Base-by-base conservation (phyloP, 106 monocot genomes). In the Dendrobium officinale region DNA sequence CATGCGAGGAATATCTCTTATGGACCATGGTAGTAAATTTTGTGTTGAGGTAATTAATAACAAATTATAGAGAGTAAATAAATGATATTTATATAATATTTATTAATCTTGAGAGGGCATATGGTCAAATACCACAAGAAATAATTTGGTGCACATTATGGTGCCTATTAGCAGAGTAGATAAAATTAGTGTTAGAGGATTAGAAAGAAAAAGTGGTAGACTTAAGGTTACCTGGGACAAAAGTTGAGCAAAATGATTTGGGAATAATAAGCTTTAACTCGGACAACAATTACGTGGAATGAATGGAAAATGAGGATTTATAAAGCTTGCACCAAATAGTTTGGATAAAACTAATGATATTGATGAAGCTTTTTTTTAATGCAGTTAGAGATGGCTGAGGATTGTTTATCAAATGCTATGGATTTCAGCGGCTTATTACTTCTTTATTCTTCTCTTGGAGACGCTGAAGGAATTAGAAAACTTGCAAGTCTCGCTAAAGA, bases 321-420 rank as follows among this genome's bases (percentile, higher is more conserved):
- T 45, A 6, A 7, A 9, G 9, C 45, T 45, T 6, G 9, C 45
- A 45, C 45, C 45, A 8, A 45, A 45, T 45, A 45, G 45, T 45
- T 45, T 45, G 45, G 45, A 45, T 45, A 45, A 45, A 9, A 45
- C 9, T 45, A 45, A 45, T 45, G 45, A 45, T 45, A 45, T 45
- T 45, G 9, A 45, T 45, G 45, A 45, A 7, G 45, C 6, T 56
- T 24, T 66, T n/a, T n/a, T 66, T 66, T 20, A n/a, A 4, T 40
- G 82, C 93, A 96, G 96, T 77, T 96, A 73, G 96, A 92, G 48
- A 86, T 94, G 92, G 93, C 96, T 56, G 93, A 94, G 75, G 92
- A 96, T 73, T 96, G 96, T 79, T 78, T 96, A 68, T 82, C 82
- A 54, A 84, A 94, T 72, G 96, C 96, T 18, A 89, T 86, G 89